Evolutionary conservation across 2,329 filamentous ascomycete genomes (phyloP), one percentile per base, ranked within the genome.

Genomic region (Neopestalotiopsis rosae): DNA sequence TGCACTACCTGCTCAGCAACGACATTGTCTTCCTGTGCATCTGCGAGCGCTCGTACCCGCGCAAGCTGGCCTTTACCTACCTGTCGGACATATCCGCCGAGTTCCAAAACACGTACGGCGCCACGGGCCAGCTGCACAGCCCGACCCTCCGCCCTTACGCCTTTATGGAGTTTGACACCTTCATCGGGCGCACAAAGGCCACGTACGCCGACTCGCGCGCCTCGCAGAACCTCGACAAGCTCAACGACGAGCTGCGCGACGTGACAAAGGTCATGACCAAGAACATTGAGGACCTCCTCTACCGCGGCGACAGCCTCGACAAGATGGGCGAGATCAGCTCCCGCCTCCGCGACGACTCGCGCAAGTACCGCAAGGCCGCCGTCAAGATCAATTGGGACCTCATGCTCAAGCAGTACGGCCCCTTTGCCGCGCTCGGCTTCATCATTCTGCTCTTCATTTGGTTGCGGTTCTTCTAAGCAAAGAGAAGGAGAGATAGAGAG

Each of bases 241-340:
- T 99, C 73, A 98, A 99, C 79, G 94, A 98, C 78, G 97, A 99
- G 87, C 89, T 99, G 73, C 92, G 95, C 80, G 96, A 98, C 82
- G 97, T 99, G 67, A 98, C 96, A 1, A 95, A 98, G 84, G 95
- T 99, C 78, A 99, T 99, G 97, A 98, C 95, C 68, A 98, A 98
- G 89, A 99, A 99, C 81, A 98, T 99, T 74, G 96, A 99, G 86
- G 96, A 99, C 81, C 84, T 99, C 78, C 85, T 99, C 66, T 99
- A 99, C 80, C 87, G 97, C 71, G 96, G 96, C 34, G 96, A 99
- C 80, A 96, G 91, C 76, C 83, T 99, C 74, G 96, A 99, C 83
- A 89, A 94, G 76, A 99, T 99, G 96, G 95, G 96, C 71, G 95
- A 98, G 84, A 92, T 98, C 78, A 97, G 93, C 76, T 92, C 90